Evolutionary conservation across 495 filamentous ascomycete species (phyloP).

Genomic region (Glonium stellatum): DNA sequence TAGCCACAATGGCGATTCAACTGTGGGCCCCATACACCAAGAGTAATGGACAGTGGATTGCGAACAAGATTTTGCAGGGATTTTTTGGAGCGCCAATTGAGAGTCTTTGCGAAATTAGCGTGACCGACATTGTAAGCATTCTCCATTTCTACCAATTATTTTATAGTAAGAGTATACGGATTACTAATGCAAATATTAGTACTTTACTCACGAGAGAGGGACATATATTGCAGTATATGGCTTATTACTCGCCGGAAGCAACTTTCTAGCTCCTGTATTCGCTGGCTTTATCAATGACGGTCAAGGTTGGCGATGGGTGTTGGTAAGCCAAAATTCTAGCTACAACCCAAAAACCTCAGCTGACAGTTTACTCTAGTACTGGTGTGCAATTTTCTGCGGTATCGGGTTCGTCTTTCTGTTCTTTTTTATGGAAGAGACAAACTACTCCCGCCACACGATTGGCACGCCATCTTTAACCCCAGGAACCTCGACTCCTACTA

Average conservation of each 20-base stretch:
- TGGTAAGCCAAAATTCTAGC: slow-evolving; percentile 23
- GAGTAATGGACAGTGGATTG: slow-evolving; percentile 57
- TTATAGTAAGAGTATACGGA: neutral
- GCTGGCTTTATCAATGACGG: slow-evolving; percentile 62
- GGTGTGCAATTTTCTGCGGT: slow-evolving; percentile 55
- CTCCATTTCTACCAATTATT: too few species aligned
- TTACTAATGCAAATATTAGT: slow-evolving; percentile 24
- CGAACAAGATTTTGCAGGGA: slow-evolving; percentile 52
- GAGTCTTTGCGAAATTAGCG: slow-evolving; percentile 53
- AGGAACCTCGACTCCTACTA: slow-evolving; percentile 21
- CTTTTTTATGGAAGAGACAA: slow-evolving; percentile 67
- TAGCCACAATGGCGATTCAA: slow-evolving; percentile 46
- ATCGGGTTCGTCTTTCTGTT: slow-evolving; percentile 52
- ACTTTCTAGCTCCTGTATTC: slow-evolving; percentile 59
- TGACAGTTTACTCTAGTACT: slow-evolving; percentile 40
- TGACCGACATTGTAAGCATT: slow-evolving; percentile 47
- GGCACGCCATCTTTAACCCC: slow-evolving; percentile 32
- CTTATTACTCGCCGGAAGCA: slow-evolving; percentile 55
- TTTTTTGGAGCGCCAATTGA: slow-evolving; percentile 63
- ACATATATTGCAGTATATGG: slow-evolving; percentile 61
- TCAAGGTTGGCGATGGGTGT: slow-evolving; percentile 56
- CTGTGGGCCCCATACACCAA: slow-evolving; percentile 43
- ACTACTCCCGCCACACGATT: slow-evolving; percentile 41
- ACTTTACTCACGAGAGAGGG: slow-evolving; percentile 60
- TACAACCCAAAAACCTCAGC: neutral